A percentile compares a stretch with the other conserved stretches of the same genome.
phyloP scores from a whole-genome alignment of 306 rosid genomes.

The Gastrolobium villosum region DNA sequence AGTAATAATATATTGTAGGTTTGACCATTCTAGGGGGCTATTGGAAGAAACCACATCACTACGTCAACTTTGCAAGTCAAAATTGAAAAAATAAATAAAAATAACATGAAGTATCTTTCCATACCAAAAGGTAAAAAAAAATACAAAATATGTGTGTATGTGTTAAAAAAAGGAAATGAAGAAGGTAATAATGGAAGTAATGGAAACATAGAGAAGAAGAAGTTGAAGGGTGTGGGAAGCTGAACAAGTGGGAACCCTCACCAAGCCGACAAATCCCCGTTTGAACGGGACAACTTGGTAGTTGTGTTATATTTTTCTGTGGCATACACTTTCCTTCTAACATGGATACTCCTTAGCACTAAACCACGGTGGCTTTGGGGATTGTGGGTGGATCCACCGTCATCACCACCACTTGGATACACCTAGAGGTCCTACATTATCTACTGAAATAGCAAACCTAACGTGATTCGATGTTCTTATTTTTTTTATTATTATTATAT shows the following conservation, averaged over 20 bases:
- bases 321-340: background rate
- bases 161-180: background rate
- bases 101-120: slow-evolving; percentile 2
- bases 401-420: slow-evolving; percentile 5
- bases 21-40: slow-evolving; percentile 59
- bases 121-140: background rate
- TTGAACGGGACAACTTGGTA: slow-evolving; percentile 56
- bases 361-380: background rate
- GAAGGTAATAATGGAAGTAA: background rate
- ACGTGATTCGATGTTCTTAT: background rate
- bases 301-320: slow-evolving; percentile 18
- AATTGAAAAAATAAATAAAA: background rate
- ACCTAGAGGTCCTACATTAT: slow-evolving; percentile 22
- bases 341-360: slow-evolving; percentile 8
- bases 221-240: slow-evolving; percentile 29
- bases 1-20: slow-evolving; percentile 38
- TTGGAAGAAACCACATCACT: slow-evolving; percentile 58
- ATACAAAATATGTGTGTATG: background rate
- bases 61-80: slow-evolving; percentile 49
- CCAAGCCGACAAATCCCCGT: slow-evolving; percentile 66
- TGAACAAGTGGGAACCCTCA: slow-evolving; percentile 49
- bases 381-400: slow-evolving; percentile 11
- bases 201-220: background rate
- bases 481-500: background rate
- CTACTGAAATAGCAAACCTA: background rate